Evolutionary conservation across 225 moss, liverwort and hornwort genomes (phyloP).

Genomic region (Takakia lepidozioides): DNA sequence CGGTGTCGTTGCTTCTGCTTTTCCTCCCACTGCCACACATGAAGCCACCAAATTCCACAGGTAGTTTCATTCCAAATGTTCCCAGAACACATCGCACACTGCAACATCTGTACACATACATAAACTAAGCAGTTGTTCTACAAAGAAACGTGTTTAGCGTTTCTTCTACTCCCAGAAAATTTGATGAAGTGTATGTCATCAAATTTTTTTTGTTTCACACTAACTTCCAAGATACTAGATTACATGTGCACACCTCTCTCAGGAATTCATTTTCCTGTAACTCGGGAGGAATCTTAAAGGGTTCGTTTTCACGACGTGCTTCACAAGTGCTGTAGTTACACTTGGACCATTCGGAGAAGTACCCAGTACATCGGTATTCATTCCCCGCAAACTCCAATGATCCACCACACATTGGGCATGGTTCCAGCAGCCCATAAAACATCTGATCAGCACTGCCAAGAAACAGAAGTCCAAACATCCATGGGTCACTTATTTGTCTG

Average conservation of each 20-base stretch:
- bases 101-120: too few species aligned
- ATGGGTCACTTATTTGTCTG: too few species aligned
- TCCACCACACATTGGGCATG: slow-evolving; percentile 38
- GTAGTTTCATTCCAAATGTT: too few species aligned
- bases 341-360: slow-evolving; percentile 53
- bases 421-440: slow-evolving; percentile 35
- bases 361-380: slow-evolving; percentile 39
- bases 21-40: slow-evolving; percentile 24
- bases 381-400: slow-evolving; percentile 30
- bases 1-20: slow-evolving; percentile 18
- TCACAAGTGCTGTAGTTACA: slow-evolving; percentile 32
- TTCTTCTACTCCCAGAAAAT: too few species aligned
- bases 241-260: slow-evolving; percentile 19
- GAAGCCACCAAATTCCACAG: neutral
- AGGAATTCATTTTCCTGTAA: slow-evolving; percentile 27
- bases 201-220: neutral
- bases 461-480: neutral
- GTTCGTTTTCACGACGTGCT: slow-evolving; percentile 13
- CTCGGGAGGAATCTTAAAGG: slow-evolving; percentile 23
- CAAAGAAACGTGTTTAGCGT: neutral
- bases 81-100: neutral
- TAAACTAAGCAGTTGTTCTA: too few species aligned
- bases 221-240: neutral
- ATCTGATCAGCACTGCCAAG: slow-evolving; percentile 38
- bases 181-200: neutral